Percentiles rank a stretch among this genome's conserved stretches.
Conservation (phyloP, 2,329 filamentous ascomycete species). For the Apiospora sp. region DNA sequence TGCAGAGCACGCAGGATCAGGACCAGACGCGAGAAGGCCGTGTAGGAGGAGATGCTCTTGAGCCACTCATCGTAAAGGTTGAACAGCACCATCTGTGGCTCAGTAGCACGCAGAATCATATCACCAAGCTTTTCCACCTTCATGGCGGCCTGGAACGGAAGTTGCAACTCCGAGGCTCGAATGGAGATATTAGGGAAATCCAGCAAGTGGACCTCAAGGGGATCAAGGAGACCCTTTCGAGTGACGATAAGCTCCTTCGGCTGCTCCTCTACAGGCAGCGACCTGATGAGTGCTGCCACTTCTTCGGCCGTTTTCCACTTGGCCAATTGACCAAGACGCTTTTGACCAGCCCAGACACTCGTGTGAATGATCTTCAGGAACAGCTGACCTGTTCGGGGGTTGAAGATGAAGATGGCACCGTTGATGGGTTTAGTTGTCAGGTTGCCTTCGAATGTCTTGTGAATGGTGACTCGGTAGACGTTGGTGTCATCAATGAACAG, state of each 20-base stretch:
- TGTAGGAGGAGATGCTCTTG: constrained; percentile 98
- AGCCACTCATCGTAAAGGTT: constrained; percentile 99
- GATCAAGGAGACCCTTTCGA: constrained; percentile 94
- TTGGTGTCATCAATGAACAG: constrained; percentile 99
- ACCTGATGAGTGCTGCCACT: constrained; percentile 96
- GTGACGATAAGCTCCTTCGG: constrained; percentile 99
- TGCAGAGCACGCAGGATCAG: constrained; percentile 93
- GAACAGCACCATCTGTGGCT: constrained; percentile 99
- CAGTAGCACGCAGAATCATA: constrained; percentile 97
- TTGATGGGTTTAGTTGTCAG: constrained; percentile 99
- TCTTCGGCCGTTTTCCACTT: constrained; percentile 99
- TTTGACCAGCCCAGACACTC: constrained; percentile 98
- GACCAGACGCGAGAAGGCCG: constrained; percentile 93
- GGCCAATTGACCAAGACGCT: constrained; percentile 95
- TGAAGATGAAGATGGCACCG: constrained; percentile 99
- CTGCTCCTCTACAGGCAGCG: constrained; percentile 95
- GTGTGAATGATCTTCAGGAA: constrained; percentile 99
- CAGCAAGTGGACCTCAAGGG: constrained; percentile 93
- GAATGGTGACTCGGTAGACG: constrained; percentile 98
- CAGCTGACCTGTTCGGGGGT: constrained; percentile 94
- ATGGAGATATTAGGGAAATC: constrained; percentile 99
- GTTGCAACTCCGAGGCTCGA: constrained; percentile 92
- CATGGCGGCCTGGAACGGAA: constrained; percentile 99
- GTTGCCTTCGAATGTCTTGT: constrained; percentile 99
- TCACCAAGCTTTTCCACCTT: constrained; percentile 99